Base-by-base conservation (phyloP, 805 yeast genomes). In the Saccharomyces jurei region DNA sequence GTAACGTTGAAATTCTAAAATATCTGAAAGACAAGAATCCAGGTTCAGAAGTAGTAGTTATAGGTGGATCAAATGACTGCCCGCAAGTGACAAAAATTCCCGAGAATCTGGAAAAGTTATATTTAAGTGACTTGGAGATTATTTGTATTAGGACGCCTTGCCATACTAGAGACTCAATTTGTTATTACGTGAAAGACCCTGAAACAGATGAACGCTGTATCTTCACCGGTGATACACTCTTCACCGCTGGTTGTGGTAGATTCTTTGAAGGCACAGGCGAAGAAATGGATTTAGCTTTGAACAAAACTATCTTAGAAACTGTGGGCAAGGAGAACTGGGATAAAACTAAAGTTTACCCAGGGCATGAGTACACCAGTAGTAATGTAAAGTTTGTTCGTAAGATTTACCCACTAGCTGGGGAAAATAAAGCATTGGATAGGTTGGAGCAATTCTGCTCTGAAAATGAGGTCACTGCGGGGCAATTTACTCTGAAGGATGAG, bases 141-240 rank as follows among this genome's bases (percentile, higher is more conserved):
- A 82, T 84, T 1, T 95, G 97, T 0, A 75, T 92, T 46, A 92
- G 92, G 71, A 94, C 99, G 0, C 99, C 99, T 3, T 94, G 99
- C 68, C 99, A 94, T 70, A 94, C 99, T 0, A 94, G 87, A 71
- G 99, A 94, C 71, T 89, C 96, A 3, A 87, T 94, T 56, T 92
- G 98, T 67, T 94, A 89, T 71, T 87, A 71, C 62, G 89, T 81
- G 0, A 74, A 74, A 49, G 98, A 92, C 67, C 49, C 57, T 0
- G 60, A 68, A 17, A 81, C 90, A 0, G 78, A 77, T 32, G 81
- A 89, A 60, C 77, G 76, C 58, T 90, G 86, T 2, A 90, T 94
- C 1, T 89, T 94, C 72, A 89, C 97, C 0, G 99, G 99, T 11
- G 99, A 94, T 71, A 94, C 99, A 0, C 75, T 94, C 48, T 94